Conservation (phyloP, 176 grass and related monocot species). For the Zizania latifolia region DNA sequence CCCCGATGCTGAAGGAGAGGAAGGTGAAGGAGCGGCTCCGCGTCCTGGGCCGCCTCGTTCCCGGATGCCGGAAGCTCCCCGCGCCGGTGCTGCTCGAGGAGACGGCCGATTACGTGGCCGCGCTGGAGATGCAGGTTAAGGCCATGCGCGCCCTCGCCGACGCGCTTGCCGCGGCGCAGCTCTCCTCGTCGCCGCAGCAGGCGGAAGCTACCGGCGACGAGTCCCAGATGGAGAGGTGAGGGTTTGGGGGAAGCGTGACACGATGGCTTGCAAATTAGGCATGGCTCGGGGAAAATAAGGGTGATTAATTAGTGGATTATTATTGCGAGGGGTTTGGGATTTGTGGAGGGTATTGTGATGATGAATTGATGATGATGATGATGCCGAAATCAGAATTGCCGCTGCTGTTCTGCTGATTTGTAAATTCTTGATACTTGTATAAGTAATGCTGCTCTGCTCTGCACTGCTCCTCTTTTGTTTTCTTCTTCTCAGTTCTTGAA, state of each 20-base stretch:
- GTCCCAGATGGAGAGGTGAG: slow-evolving; percentile 40
- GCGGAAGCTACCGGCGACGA: not conserved
- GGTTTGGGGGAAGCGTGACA: not conserved
- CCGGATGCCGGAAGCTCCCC: slow-evolving; percentile 78
- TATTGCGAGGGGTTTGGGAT: slow-evolving; percentile 23
- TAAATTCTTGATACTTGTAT: slow-evolving; percentile 45
- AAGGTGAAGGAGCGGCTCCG: slow-evolving; percentile 80
- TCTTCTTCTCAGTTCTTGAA: not conserved
- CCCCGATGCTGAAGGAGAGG: slow-evolving; percentile 17
- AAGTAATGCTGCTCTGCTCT: slow-evolving; percentile 31
- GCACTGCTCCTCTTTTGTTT: not conserved
- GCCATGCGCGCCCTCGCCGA: slow-evolving; percentile 78
- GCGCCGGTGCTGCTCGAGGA: slow-evolving; percentile 81
- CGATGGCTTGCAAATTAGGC: not conserved
- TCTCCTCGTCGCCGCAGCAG: slow-evolving; percentile 20
- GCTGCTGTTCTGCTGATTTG: slow-evolving; percentile 23
- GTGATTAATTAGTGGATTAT: slow-evolving; percentile 26
- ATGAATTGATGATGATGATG: slow-evolving; percentile 12
- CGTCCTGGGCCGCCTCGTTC: slow-evolving; percentile 72
- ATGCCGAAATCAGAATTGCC: too few species aligned
- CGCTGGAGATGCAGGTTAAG: slow-evolving; percentile 96
- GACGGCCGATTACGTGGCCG: slow-evolving; percentile 79
- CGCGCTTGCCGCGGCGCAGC: slow-evolving; percentile 54
- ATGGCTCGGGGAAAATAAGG: slow-evolving; percentile 25
- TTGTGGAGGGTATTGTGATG: slow-evolving; percentile 12